Base-by-base conservation (phyloP, 306 rosid species). In the Gastrolobium villosum region DNA sequence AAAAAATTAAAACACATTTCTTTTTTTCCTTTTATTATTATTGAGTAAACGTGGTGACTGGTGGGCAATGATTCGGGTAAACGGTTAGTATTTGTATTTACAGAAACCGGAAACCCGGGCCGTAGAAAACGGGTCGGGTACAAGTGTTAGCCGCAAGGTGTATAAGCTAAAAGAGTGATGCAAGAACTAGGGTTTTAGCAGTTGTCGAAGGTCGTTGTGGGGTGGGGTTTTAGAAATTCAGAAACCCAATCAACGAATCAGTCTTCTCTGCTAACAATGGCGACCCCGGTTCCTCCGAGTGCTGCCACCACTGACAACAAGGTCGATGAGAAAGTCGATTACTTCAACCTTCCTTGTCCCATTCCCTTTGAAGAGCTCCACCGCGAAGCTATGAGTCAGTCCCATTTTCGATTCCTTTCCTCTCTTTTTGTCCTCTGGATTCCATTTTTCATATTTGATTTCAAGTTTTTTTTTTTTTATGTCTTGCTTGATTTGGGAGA, bases 371-470 rank as follows among this genome's bases (percentile, higher is more conserved):
- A 96, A 62, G 99, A 96, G 83, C 89, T 96, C 86, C 96, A 90
- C 77, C 99, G 98, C 40, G 99, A 96, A 93, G 94, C 99, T 65
- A 85, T 91, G 91, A 91, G 99, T 93, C 10, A 63, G 89, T 87
- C 36, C 72, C 45, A 26, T 32, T 8, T 26, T 7, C 35, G 3
- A 20, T 59, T 40, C 26, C 13, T 28, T 75, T 72, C 14, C 31
- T 2, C 39, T 28, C n/a, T 55, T 56, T 0, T 36, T 35, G 34
- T 46, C 15, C 10, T 41, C 4, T 32, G 9, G 31, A 45, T 20
- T 7, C 61, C 37, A 31, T 50, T 69, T 2, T 59, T 44, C 43
- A 4, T 2, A 32, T 41, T 2, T 62, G 3, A 15, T 52, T 54
- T 57, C 71, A 10, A 28, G 10, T 52, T 53, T 14, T 39, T 20